Evolutionary conservation across 106 monocot species (phyloP).

Genomic region (Vanilla planifolia): DNA sequence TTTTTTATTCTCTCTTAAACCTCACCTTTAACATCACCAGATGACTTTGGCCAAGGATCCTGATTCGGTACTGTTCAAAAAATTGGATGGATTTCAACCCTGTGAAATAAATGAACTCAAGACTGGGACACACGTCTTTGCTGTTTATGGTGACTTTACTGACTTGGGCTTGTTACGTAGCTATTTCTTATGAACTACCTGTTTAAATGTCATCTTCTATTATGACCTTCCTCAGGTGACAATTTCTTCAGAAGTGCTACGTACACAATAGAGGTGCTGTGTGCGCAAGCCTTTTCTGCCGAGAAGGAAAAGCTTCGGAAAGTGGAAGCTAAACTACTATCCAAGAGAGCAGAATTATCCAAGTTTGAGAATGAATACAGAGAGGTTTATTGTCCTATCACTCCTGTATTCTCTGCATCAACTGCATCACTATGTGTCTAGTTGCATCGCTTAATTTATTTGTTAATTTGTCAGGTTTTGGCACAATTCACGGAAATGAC

Average conservation of each 20-base stretch:
- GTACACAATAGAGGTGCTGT: slow-evolving; percentile 82
- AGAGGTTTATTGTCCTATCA: slow-evolving; percentile 47
- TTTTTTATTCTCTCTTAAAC: slow-evolving; percentile 9
- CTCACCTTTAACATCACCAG: slow-evolving; percentile 26
- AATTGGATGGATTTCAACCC: slow-evolving; percentile 94
- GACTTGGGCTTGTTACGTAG: neutral
- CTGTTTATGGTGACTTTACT: slow-evolving; percentile 68
- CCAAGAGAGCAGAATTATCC: slow-evolving; percentile 80
- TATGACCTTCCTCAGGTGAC: slow-evolving; percentile 53
- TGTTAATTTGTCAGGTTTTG: slow-evolving; percentile 49
- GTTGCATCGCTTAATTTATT: neutral
- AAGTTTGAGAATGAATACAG: slow-evolving; percentile 94
- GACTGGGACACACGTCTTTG: slow-evolving; percentile 91
- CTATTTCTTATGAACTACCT: too few species aligned
- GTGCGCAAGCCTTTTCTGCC: slow-evolving; percentile 60
- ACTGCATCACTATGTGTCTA: neutral
- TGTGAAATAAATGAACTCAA: slow-evolving; percentile 96
- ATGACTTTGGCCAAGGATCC: slow-evolving; percentile 61
- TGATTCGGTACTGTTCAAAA: slow-evolving; percentile 83
- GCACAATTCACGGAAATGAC: slow-evolving; percentile 95
- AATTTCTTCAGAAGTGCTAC: slow-evolving; percentile 87
- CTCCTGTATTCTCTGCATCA: neutral
- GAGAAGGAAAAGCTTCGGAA: slow-evolving; percentile 71
- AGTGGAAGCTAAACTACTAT: slow-evolving; percentile 72
- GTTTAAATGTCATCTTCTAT: neutral